Evolutionary conservation across 208 protist genomes (phyloP).

Genomic region (Crithidia sp.): DNA sequence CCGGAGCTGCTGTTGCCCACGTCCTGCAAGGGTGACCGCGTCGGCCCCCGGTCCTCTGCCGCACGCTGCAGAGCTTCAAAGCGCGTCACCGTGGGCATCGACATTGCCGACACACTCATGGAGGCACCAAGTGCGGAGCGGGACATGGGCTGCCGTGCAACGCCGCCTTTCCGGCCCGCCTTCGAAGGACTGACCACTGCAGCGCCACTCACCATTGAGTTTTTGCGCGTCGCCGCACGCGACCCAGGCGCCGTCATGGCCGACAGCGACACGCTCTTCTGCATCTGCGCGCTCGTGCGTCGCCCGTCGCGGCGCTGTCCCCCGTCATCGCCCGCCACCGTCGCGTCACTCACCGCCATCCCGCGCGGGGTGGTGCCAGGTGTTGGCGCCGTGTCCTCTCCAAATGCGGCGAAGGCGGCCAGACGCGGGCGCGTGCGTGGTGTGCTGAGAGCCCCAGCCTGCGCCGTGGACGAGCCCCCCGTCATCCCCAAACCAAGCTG

Average conservation of each 20-base stretch:
- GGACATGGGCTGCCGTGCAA: slow-evolving; percentile 9
- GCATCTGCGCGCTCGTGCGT: background rate
- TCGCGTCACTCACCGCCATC: background rate
- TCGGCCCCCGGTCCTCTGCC: background rate
- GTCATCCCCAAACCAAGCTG: slow-evolving; percentile 3
- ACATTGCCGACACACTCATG: slow-evolving; percentile 27
- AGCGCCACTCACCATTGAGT: slow-evolving; percentile 11
- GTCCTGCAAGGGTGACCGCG: slow-evolving; percentile 3
- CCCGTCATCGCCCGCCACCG: background rate
- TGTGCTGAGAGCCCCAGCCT: background rate
- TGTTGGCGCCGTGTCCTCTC: slow-evolving; percentile 24
- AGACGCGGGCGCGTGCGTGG: slow-evolving; percentile 20
- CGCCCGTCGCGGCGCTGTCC: slow-evolving; percentile 1
- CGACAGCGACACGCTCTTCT: slow-evolving; percentile 17
- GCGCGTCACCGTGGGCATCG: slow-evolving; percentile 13
- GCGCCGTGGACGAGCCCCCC: background rate
- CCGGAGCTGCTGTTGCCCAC: background rate
- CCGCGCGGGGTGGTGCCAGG: slow-evolving; percentile 16
- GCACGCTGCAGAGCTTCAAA: background rate
- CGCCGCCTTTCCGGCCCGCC: background rate
- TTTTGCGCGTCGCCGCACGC: slow-evolving; percentile 11
- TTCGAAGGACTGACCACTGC: background rate
- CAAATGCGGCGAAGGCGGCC: slow-evolving; percentile 25
- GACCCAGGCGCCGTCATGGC: slow-evolving; percentile 6
- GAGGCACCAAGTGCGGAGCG: slow-evolving; percentile 27